Evolutionary conservation across 208 protist species (phyloP).

Genomic region (Crithidia bombi): DNA sequence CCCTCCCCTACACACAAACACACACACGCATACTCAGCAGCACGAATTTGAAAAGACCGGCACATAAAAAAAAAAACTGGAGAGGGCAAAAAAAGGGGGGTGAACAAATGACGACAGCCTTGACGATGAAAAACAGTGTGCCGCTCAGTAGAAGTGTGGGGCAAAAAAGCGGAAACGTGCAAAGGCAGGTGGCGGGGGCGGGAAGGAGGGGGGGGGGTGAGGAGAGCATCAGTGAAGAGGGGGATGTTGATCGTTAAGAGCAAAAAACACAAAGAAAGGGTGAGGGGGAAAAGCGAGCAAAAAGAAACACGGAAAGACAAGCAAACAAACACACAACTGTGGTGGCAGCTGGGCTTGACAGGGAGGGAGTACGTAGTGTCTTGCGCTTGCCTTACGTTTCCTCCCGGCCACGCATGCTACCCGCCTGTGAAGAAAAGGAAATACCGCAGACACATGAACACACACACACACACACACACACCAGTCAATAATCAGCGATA

Average conservation of each 20-base stretch:
- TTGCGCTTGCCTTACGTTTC: too few relatives aligned
- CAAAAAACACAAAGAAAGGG: conserved; percentile 6
- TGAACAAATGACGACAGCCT: not conserved
- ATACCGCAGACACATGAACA: not conserved
- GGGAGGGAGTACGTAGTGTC: too few relatives aligned
- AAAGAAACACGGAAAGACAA: conserved; percentile 25
- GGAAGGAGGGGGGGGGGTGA: too few relatives aligned
- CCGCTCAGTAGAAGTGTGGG: not conserved
- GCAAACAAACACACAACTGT: conserved; percentile 15
- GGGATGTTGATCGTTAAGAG: not conserved
- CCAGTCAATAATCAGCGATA: not conserved
- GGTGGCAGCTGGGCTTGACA: too few relatives aligned
- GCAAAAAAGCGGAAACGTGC: too few relatives aligned
- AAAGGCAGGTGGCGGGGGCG: too few relatives aligned
- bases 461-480: not conserved
- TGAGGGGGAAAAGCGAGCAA: not conserved
- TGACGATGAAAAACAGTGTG: not conserved
- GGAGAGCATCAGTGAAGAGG: too few relatives aligned
- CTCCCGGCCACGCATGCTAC: too few relatives aligned
- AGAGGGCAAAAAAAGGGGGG: conserved; percentile 1
- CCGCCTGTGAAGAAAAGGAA: conserved; percentile 12
- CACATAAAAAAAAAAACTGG: not conserved
- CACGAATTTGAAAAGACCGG: not conserved
- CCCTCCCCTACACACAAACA: conserved; percentile 1
- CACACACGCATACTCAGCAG: not conserved